phyloP scores from a whole-genome alignment of 2,329 filamentous ascomycete genomes.

The Calycina herbarum region DNA sequence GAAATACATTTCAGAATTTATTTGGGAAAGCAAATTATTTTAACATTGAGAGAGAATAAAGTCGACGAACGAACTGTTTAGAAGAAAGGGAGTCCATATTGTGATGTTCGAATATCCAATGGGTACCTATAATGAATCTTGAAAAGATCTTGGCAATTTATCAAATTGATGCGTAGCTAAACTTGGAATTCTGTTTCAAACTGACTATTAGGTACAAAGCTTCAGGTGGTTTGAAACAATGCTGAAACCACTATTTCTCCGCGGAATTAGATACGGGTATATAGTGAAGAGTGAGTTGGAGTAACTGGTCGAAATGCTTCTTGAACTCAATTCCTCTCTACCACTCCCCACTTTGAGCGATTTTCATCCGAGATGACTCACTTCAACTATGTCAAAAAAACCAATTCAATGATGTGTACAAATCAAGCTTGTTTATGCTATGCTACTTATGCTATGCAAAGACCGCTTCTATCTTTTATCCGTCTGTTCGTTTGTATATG shows the following conservation, averaged over 20 bases:
- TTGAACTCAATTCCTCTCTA: not conserved
- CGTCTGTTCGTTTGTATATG: not conserved
- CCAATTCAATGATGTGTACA: not conserved
- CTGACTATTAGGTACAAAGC: too few relatives aligned
- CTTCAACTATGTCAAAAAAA: not conserved
- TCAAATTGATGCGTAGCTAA: too few relatives aligned
- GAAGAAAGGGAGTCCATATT: too few relatives aligned
- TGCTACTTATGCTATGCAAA: conserved; percentile 1
- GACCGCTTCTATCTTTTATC: conserved; percentile 4
- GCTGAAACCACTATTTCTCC: too few relatives aligned
- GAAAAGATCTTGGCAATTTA: too few relatives aligned
- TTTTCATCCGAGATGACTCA: not conserved
- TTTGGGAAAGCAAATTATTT: not conserved
- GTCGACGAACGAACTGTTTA: too few relatives aligned
- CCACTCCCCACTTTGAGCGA: not conserved
- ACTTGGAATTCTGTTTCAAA: too few relatives aligned
- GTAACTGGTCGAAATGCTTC: not conserved
- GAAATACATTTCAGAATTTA: not conserved
- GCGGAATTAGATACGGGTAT: too few relatives aligned
- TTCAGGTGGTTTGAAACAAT: too few relatives aligned
- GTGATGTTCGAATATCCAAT: too few relatives aligned
- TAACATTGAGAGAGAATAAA: not conserved
- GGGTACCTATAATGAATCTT: too few relatives aligned
- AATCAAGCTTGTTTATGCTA: conserved; percentile 1
- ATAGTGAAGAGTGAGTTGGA: not conserved